Percentiles rank a stretch among this genome's conserved stretches.
These are phyloP conservation scores for Laetiporus sulphureus DNA, from an alignment of 1,284 basidiomycete species.

Conservation along the genomic window DNA sequence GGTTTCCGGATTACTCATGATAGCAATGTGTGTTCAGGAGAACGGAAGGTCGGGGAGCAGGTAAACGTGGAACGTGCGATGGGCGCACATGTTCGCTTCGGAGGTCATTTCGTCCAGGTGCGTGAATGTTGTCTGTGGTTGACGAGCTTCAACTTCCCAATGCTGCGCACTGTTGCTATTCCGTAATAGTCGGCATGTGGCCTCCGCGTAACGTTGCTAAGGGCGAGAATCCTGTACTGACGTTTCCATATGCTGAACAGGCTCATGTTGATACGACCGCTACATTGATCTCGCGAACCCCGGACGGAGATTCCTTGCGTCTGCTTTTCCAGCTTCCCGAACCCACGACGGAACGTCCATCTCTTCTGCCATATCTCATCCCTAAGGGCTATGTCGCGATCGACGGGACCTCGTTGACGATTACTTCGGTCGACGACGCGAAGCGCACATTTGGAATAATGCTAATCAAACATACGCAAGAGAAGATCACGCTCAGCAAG, in stretches of 20 bases:
- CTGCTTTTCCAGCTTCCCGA: constrained; percentile 73
- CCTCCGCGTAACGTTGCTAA: no score
- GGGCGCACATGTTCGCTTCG: constrained; percentile 87
- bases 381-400: constrained; percentile 96
- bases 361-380: constrained; percentile 79
- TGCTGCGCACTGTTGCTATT: no score
- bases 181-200: no score
- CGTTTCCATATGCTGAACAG: no score
- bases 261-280: constrained; percentile 93
- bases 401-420: constrained; percentile 90
- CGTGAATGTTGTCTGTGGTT: no score
- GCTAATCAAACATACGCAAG: constrained; percentile 93
- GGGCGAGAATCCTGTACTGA: no score
- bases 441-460: constrained; percentile 82
- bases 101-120: constrained; percentile 97
- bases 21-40: no score
- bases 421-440: constrained; percentile 78
- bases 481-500: constrained; percentile 76
- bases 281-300: constrained; percentile 54
- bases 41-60: constrained; percentile 72
- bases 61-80: constrained; percentile 96
- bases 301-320: constrained; percentile 87
- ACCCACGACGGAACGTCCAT: constrained; percentile 52
- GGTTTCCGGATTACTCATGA: no score
- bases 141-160: no score